phyloP scores from a whole-genome alignment of 305 asterid species.

The Fraxinus albicans region DNA sequence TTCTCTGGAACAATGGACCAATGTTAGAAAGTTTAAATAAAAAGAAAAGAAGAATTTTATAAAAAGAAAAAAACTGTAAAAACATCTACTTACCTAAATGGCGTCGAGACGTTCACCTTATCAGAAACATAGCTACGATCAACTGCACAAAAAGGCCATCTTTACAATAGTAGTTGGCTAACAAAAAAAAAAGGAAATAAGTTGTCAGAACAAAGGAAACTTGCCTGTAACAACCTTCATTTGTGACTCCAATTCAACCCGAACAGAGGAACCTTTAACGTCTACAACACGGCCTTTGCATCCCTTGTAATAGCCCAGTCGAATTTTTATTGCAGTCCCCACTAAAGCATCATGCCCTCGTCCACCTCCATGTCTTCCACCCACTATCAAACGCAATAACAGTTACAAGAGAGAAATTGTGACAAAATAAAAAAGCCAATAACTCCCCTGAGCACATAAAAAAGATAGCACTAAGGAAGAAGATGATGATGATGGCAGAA shows the following conservation, averaged over 20 bases:
- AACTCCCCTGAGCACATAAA: not conserved
- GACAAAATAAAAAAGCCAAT: not conserved
- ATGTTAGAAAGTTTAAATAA: slow-evolving; percentile 28
- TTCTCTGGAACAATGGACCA: slow-evolving; percentile 49
- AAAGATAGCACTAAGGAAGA: not conserved
- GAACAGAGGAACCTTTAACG: slow-evolving; percentile 73
- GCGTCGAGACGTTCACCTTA: slow-evolving; percentile 68
- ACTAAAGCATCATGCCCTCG: slow-evolving; percentile 77
- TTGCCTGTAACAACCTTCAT: slow-evolving; percentile 93
- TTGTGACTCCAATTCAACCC: slow-evolving; percentile 93
- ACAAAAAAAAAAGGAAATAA: slow-evolving; percentile 3
- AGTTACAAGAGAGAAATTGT: not conserved
- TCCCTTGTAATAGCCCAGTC: slow-evolving; percentile 87
- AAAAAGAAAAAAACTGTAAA: not conserved
- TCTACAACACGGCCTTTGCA: slow-evolving; percentile 87
- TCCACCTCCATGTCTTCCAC: slow-evolving; percentile 86
- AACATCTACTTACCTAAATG: slow-evolving; percentile 53
- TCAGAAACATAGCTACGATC: slow-evolving; percentile 80
- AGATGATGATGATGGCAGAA: not conserved
- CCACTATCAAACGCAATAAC: slow-evolving; percentile 43
- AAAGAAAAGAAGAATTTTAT: no score
- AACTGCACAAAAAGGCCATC: slow-evolving; percentile 51
- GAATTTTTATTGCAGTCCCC: slow-evolving; percentile 76
- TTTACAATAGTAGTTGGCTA: slow-evolving; percentile 6
- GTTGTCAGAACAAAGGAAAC: slow-evolving; percentile 25